Evolutionary conservation across 2,329 filamentous ascomycete genomes (phyloP).

Genomic region (Drechmeria coniospora): DNA sequence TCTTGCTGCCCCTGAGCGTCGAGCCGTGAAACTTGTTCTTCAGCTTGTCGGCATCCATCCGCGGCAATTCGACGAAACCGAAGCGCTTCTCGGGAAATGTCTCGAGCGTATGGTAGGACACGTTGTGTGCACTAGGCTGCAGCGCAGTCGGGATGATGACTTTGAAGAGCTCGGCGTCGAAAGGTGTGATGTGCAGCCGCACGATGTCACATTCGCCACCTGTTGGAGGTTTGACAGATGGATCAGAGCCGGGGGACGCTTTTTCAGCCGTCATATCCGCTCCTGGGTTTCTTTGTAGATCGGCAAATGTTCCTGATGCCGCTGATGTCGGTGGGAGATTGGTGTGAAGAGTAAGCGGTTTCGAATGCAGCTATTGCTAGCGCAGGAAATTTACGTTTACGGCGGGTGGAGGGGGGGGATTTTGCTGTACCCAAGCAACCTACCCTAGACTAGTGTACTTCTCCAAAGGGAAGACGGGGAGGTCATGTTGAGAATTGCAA

Average conservation of each 20-base stretch:
- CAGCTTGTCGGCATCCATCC: slow-evolving; percentile 72
- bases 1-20: slow-evolving; percentile 69
- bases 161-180: slow-evolving; percentile 59
- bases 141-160: slow-evolving; percentile 56
- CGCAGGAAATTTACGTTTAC: no score
- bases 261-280: slow-evolving; percentile 11
- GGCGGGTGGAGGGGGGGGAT: no score
- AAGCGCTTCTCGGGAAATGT: slow-evolving; percentile 84
- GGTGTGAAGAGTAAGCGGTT: background rate
- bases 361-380: background rate
- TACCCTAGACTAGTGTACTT: no score
- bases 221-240: slow-evolving; percentile 2
- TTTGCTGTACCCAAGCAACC: no score
- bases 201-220: slow-evolving; percentile 12
- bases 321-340: background rate
- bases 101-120: slow-evolving; percentile 76
- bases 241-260: slow-evolving; percentile 1
- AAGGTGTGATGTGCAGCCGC: slow-evolving; percentile 70
- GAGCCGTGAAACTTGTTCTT: slow-evolving; percentile 83
- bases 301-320: background rate
- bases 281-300: no score
- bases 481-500: no score
- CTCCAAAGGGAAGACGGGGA: no score
- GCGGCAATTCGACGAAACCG: slow-evolving; percentile 77
- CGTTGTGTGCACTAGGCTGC: slow-evolving; percentile 51